phyloP scores from a whole-genome alignment of 352 stramenopile genomes.

The Aphanomyces stellatus region DNA sequence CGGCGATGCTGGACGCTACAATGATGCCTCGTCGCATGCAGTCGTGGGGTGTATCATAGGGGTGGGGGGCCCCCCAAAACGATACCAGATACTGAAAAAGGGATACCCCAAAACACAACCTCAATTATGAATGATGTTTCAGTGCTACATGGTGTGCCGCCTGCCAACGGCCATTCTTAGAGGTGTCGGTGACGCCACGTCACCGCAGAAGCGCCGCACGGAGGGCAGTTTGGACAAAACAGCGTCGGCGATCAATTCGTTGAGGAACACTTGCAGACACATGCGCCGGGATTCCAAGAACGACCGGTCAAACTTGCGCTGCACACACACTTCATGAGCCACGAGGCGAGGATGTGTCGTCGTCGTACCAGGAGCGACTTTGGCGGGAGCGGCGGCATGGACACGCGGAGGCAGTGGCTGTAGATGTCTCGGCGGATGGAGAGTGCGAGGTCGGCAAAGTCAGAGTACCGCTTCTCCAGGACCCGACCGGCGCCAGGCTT shows the following conservation, averaged over 20 bases:
- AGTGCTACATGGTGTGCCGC: too few species aligned
- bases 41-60: too few species aligned
- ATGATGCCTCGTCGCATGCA: too few species aligned
- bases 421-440: background rate
- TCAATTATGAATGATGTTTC: too few species aligned
- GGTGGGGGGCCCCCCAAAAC: too few species aligned
- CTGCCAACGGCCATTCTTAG: too few species aligned
- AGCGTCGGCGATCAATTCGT: background rate
- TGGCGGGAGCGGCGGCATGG: background rate
- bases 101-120: too few species aligned
- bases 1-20: too few species aligned
- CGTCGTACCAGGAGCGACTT: background rate
- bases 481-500: background rate
- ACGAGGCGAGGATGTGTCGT: too few species aligned
- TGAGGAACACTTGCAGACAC: background rate
- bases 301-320: background rate
- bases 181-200: background rate
- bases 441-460: background rate
- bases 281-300: background rate
- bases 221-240: background rate
- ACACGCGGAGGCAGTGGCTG: background rate
- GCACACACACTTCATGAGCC: too few species aligned
- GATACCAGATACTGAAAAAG: too few species aligned
- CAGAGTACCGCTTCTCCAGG: conserved; percentile 12
- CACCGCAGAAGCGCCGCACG: background rate